phyloP scores from a whole-genome alignment of 2,329 filamentous ascomycete species.

The Orbilia blumenaviensis region DNA sequence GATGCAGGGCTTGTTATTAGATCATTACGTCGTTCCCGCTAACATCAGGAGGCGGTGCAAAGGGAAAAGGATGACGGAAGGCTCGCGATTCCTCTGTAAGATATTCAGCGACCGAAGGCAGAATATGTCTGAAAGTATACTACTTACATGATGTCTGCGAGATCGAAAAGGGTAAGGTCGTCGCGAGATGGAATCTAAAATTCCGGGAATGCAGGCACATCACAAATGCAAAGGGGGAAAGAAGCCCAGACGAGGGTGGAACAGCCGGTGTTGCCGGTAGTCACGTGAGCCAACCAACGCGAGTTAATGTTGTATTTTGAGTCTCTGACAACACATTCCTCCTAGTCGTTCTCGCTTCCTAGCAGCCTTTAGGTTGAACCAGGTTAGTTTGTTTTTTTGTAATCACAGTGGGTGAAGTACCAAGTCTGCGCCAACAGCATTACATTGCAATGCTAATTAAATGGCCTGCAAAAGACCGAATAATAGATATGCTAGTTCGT shows the following conservation, averaged over 20 bases:
- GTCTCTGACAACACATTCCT: too few relatives aligned
- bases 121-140: background rate
- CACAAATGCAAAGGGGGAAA: slow-evolving; percentile 11
- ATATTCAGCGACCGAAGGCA: slow-evolving; percentile 13
- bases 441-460: too few relatives aligned
- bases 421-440: too few relatives aligned
- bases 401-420: too few relatives aligned
- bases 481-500: too few relatives aligned
- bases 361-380: too few relatives aligned
- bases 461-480: too few relatives aligned
- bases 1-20: slow-evolving; percentile 10
- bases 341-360: too few relatives aligned
- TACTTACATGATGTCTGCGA: background rate
- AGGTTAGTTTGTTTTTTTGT: too few relatives aligned
- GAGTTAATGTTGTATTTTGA: background rate
- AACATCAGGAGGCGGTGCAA: slow-evolving; percentile 35
- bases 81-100: slow-evolving; percentile 8
- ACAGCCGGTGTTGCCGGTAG: too few relatives aligned
- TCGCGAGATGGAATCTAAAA: slow-evolving; percentile 27
- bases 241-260: too few relatives aligned
- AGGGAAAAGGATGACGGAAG: background rate
- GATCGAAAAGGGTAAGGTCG: background rate
- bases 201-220: slow-evolving; percentile 20
- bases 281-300: too few relatives aligned
- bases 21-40: slow-evolving; percentile 21